These are phyloP conservation scores for Paraphoma chrysanthemicola DNA, from an alignment of 2,329 filamentous ascomycete genomes.

Conservation along the genomic window DNA sequence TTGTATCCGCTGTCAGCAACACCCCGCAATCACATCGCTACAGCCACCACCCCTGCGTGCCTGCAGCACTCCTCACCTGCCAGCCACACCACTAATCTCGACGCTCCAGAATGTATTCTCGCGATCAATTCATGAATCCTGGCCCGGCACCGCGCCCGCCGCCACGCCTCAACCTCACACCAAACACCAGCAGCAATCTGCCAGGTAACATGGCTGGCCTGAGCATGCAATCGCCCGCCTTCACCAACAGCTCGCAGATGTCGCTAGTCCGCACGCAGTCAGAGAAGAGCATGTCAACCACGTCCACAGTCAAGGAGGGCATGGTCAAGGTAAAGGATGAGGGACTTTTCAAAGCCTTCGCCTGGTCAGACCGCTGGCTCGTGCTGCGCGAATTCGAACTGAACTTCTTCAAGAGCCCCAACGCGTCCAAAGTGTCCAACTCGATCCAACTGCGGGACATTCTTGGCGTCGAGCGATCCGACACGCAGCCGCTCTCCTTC, in stretches of 20 bases:
- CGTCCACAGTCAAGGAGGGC: constrained; percentile 64
- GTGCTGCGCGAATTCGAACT: constrained; percentile 91
- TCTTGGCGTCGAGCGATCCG: constrained; percentile 86
- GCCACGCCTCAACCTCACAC: constrained; percentile 80
- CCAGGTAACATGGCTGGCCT: constrained; percentile 81
- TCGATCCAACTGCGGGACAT: constrained; percentile 87
- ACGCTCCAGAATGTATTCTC: constrained; percentile 63
- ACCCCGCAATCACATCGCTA: not conserved
- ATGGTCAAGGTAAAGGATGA: constrained; percentile 91
- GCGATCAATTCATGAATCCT: constrained; percentile 89
- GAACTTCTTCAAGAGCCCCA: constrained; percentile 92
- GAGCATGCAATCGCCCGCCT: constrained; percentile 69
- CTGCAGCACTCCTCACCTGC: not conserved
- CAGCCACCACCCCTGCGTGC: not conserved
- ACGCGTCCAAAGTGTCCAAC: constrained; percentile 80
- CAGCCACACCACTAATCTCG: constrained; percentile 14
- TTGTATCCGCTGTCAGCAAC: constrained; percentile 4
- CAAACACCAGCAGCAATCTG: constrained; percentile 69
- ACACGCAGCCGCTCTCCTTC: constrained; percentile 89
- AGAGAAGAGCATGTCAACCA: constrained; percentile 46
- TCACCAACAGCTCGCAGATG: constrained; percentile 44
- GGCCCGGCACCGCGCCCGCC: constrained; percentile 92
- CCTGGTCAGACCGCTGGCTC: constrained; percentile 90
- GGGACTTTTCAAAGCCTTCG: constrained; percentile 79
- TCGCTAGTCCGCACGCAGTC: constrained; percentile 52